A percentile compares a stretch with the other conserved stretches of the same genome.
Evolutionary conservation across 1,284 basidiomycete species (phyloP).

Genomic region (Pseudozyma flocculosa): DNA sequence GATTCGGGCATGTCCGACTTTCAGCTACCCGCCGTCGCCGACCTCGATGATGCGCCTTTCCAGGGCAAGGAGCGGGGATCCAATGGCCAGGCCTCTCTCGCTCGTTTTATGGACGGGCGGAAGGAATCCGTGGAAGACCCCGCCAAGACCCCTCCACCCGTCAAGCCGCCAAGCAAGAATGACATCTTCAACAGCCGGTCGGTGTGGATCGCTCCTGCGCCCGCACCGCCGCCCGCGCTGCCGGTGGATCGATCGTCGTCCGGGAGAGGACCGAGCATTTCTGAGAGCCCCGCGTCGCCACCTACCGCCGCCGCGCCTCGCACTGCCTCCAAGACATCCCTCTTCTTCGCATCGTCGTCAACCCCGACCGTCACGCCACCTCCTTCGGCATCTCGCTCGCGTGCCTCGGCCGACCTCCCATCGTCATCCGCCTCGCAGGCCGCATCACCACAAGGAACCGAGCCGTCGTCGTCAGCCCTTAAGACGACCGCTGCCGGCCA

Average conservation of each 20-base stretch:
- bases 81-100: too few species aligned
- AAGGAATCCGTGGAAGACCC: too few species aligned
- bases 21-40: neutral
- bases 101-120: too few species aligned
- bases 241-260: neutral
- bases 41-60: neutral
- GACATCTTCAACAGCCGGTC: slow-evolving; percentile 41
- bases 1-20: neutral
- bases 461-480: too few species aligned
- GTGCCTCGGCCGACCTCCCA: neutral
- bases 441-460: neutral
- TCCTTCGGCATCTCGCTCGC: slow-evolving; percentile 1
- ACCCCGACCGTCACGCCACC: slow-evolving; percentile 4
- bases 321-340: slow-evolving; percentile 20
- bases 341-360: slow-evolving; percentile 15
- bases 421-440: neutral
- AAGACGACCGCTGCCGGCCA: too few species aligned
- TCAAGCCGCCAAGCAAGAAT: slow-evolving; percentile 26
- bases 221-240: slow-evolving; percentile 1
- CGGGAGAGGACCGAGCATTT: too few species aligned
- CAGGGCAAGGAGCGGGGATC: neutral
- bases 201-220: slow-evolving; percentile 28
- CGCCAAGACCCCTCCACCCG: neutral
- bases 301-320: neutral
- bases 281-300: neutral